phyloP scores from a whole-genome alignment of 306 rosid species.

The Carpinus fangiana region DNA sequence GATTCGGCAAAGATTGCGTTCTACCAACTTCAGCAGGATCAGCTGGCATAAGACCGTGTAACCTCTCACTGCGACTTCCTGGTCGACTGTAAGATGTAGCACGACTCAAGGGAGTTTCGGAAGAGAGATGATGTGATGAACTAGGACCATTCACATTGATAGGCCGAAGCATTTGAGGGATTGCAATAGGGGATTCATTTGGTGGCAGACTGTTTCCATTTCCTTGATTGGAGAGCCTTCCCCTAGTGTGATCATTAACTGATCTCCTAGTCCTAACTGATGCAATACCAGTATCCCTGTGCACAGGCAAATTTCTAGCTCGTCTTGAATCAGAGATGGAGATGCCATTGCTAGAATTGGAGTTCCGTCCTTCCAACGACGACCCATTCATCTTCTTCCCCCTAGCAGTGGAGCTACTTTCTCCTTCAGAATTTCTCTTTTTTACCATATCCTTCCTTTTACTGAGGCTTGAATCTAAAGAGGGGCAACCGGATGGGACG shows the following conservation, averaged over 20 bases:
- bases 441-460: slow-evolving; percentile 59
- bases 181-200: slow-evolving; percentile 38
- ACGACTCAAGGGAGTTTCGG: slow-evolving; percentile 43
- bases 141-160: slow-evolving; percentile 42
- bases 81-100: slow-evolving; percentile 54
- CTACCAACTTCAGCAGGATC: slow-evolving; percentile 56
- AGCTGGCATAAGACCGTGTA: slow-evolving; percentile 43
- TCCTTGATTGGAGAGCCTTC: slow-evolving; percentile 58
- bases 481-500: slow-evolving; percentile 56
- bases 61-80: slow-evolving; percentile 49
- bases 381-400: slow-evolving; percentile 78
- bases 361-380: slow-evolving; percentile 47
- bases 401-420: slow-evolving; percentile 67
- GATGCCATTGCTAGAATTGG: slow-evolving; percentile 56
- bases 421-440: slow-evolving; percentile 76
- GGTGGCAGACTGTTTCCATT: slow-evolving; percentile 43
- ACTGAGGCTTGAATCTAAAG: slow-evolving; percentile 50
- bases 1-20: slow-evolving; percentile 53
- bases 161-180: slow-evolving; percentile 51
- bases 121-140: slow-evolving; percentile 42
- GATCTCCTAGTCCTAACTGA: slow-evolving; percentile 67
- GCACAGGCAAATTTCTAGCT: slow-evolving; percentile 50
- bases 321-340: slow-evolving; percentile 75
- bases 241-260: slow-evolving; percentile 47
- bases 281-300: slow-evolving; percentile 47